Evolutionary conservation across 2,329 filamentous ascomycete species (phyloP).

Genomic region (Proliferodiscus dingleyae): DNA sequence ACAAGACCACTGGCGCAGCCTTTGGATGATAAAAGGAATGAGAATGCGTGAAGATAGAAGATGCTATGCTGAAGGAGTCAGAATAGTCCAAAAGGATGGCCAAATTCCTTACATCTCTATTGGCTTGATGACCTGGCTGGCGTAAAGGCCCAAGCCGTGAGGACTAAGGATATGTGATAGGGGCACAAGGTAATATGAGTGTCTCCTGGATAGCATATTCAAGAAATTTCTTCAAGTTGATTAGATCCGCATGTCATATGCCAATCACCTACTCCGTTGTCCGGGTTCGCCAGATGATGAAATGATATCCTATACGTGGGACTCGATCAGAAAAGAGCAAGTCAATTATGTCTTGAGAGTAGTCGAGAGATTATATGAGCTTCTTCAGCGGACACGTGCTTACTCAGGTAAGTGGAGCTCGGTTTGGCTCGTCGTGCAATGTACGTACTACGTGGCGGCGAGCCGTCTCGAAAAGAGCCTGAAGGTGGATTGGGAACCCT

Average conservation of each 20-base stretch:
- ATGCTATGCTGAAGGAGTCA: no score
- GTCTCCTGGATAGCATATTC: background rate
- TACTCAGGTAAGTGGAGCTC: background rate
- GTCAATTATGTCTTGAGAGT: background rate
- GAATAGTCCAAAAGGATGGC: no score
- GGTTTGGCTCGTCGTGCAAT: background rate
- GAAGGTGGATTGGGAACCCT: slow-evolving; percentile 12
- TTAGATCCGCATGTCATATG: background rate
- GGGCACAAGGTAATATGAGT: background rate
- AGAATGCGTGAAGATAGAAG: no score
- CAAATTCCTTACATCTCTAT: no score
- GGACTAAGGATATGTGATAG: background rate
- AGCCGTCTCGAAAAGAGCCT: slow-evolving; percentile 13
- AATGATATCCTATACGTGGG: background rate
- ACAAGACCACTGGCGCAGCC: background rate
- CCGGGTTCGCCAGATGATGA: background rate
- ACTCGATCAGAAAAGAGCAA: background rate
- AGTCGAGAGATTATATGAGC: background rate
- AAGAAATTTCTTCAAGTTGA: background rate
- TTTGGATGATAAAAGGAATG: no score
- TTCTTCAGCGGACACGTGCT: slow-evolving; percentile 4
- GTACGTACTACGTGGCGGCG: slow-evolving; percentile 7
- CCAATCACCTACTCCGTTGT: background rate
- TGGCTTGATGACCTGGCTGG: background rate
- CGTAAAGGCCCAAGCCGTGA: background rate